phyloP scores from a whole-genome alignment of 2,329 filamentous ascomycete genomes.

The Diaporthe capsici region DNA sequence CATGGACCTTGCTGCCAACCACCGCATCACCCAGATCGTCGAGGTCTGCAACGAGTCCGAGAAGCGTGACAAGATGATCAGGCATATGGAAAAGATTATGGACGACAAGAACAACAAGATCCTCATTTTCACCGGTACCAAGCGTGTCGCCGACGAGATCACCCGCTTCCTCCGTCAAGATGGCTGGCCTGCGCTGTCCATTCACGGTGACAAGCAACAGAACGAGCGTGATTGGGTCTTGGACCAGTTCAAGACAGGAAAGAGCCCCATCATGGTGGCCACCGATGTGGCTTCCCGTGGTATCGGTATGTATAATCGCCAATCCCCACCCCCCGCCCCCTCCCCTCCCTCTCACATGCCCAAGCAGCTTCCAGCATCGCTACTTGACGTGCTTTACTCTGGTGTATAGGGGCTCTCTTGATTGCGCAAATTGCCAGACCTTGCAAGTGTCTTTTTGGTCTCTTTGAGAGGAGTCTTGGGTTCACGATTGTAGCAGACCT shows the following conservation, averaged over 20 bases:
- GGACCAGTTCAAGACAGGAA: conserved; percentile 99
- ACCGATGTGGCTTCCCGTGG: conserved; percentile 99
- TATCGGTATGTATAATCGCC: conserved; percentile 95
- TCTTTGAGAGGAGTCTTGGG: conserved; percentile 89
- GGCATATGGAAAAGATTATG: conserved; percentile 98
- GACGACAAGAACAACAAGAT: conserved; percentile 96
- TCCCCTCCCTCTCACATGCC: conserved; percentile 49
- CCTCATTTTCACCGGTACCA: conserved; percentile 92
- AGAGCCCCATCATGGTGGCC: conserved; percentile 99
- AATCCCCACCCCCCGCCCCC: conserved; percentile 56
- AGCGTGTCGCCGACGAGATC: conserved; percentile 97
- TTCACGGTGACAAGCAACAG: conserved; percentile 99
- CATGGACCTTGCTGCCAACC: conserved; percentile 95
- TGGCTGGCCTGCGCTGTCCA: conserved; percentile 97
- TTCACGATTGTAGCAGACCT: conserved; percentile 74
- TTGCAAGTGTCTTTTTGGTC: conserved; percentile 81
- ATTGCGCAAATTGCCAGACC: conserved; percentile 94
- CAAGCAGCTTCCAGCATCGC: conserved; percentile 72
- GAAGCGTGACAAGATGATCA: conserved; percentile 97
- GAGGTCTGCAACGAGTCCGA: conserved; percentile 97
- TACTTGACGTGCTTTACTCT: conserved; percentile 88
- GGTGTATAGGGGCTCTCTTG: conserved; percentile 88
- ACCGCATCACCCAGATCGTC: conserved; percentile 97
- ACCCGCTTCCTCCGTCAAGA: conserved; percentile 97
- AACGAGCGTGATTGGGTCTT: conserved; percentile 99